Base-by-base conservation (phyloP, 768 basidiomycete species). In the Boletus reticulatus region DNA sequence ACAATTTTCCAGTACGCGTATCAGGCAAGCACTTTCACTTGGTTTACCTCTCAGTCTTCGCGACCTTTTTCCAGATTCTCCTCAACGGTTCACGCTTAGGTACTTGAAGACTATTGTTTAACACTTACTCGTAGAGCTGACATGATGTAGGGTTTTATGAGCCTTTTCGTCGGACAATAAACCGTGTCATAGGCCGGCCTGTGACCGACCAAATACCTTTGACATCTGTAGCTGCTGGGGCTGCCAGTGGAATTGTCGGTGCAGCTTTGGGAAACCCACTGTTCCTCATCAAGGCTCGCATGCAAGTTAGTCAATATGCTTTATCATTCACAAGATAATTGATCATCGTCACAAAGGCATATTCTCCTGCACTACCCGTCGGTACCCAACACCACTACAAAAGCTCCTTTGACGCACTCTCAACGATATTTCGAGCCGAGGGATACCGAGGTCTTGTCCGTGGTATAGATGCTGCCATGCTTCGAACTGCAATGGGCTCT, bases 221-320 rank as follows among this genome's bases (percentile, higher is more conserved):
- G 38, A 95, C 92, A 1, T 92, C 94, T 38, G 70, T 98, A 24
- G 69, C 84, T 38, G 94, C 96, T 14, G 97, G 97, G 3, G 95
- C 95, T 3, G 77, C 81, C 4, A 95, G 92, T 63, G 97, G 97
- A 36, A 87, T 89, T 43, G 83, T 98, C 32, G 97, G 97, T 67
- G 89, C 89, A 0, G 78, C 80, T 48, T 72, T 94, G 42, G 94
- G 94, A 41, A 96, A 92, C 69, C 94, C 94, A 0, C 74, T 97
- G 13, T 99, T 97, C 74, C 77, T 99, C 53, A 85, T 99, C 68
- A 99, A 99, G 75, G 97, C 97, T 6, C 84, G 97, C 43, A 98
- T 99, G 89, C 97, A 99, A 80, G 89, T 87, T 17, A 53, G 62
- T 48, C 9, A 1, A 20, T 17, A 14, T 1, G n/a, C 3, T 19